Evolutionary conservation across 768 basidiomycete genomes (phyloP).

Genomic region (Boletellus ananas): DNA sequence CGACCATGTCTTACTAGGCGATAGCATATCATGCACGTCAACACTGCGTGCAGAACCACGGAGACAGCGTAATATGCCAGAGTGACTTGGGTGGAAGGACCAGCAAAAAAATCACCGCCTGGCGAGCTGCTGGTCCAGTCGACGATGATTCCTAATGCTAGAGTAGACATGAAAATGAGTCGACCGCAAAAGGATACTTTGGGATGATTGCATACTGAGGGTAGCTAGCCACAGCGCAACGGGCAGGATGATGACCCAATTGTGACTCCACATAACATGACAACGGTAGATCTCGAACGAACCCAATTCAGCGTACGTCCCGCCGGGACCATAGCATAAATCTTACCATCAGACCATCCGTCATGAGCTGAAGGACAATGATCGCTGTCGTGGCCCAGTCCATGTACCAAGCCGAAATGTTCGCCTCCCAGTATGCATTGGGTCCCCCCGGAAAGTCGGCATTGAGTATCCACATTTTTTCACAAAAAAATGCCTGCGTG

Average conservation of each 20-base stretch:
- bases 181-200: too few species aligned
- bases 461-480: constrained; percentile 31
- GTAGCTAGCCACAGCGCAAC: constrained; percentile 9
- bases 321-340: not conserved
- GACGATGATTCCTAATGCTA: too few species aligned
- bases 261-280: constrained; percentile 29
- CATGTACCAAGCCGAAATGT: constrained; percentile 11
- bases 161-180: too few species aligned
- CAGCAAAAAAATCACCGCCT: too few species aligned
- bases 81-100: not conserved
- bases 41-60: not conserved
- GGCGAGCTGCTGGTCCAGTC: too few species aligned
- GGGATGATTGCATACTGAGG: constrained; percentile 4
- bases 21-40: constrained; percentile 12
- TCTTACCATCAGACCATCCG: constrained; percentile 25
- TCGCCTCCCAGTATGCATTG: constrained; percentile 9
- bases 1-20: not conserved
- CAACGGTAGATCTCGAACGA: constrained; percentile 34
- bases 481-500: constrained; percentile 10
- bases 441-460: constrained; percentile 27
- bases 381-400: constrained; percentile 18
- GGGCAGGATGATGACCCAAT: constrained; percentile 2
- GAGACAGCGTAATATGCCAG: constrained; percentile 3
- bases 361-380: constrained; percentile 29
- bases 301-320: too few species aligned